Base-by-base conservation (phyloP, 2,329 filamentous ascomycete species). In the Fusarium hostae region DNA sequence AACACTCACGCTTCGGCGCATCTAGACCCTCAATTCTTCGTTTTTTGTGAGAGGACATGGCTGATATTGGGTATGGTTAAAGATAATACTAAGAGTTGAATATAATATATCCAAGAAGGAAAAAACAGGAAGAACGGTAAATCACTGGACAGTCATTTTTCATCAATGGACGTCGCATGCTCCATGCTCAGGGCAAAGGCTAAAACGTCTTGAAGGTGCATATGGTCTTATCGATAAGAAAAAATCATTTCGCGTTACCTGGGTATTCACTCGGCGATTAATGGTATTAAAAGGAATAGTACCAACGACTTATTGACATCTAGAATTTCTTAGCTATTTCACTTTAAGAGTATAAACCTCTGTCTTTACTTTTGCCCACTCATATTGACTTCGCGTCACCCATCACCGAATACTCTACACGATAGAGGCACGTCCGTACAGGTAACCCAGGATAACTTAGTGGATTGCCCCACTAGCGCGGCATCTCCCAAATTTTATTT, bases 1-100 rank as follows among this genome's bases (percentile, higher is more conserved):
- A 12, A 18, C 32, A 58, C 79, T 75, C 70, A 82, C 81, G 72
- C 59, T 78, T 76, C 45, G 78, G 72, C 10, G 75, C 67, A 50
- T 72, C 74, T 50, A 74, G 62, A 18, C 73, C 64, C 32, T 81
- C 81, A 20, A 82, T 47, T 69, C 81, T 81, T 37, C 81, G 76
- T 41, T 80, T 79, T 67, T 81, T 81, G 59, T 75, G 76, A 59
- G 78, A 75, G 32, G 79, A 78, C 79, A 78, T 78, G 47, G 37
- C 30, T 43, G 28, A 11, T 13, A 58, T 18, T n/a, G 30, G 30
- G 11, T 24, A 20, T 18, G 30, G 22, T 10, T 13, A 24, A 18
- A 13, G 9, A 18, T 8, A 22, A 24, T 18, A 28, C 11, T 13
- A 11, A 34, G 8, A 18, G 8, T 22, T 50, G 28, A 24, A 24